Evolutionary conservation across 106 monocot genomes (phyloP).

Genomic region (Dendrobium catenatum): DNA sequence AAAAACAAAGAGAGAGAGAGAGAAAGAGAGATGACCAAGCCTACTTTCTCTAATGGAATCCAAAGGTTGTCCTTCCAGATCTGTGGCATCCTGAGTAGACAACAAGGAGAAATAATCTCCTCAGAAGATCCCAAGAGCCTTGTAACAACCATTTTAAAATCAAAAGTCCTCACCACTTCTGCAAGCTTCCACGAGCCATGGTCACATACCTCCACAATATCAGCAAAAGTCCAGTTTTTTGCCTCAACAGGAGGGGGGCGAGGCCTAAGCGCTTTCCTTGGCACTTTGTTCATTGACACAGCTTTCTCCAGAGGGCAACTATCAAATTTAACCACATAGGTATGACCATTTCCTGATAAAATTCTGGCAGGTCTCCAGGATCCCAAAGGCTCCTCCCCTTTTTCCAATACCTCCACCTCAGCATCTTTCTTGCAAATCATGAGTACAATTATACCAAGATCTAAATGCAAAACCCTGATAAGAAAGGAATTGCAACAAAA

Average conservation of each 20-base stretch:
- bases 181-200: slow-evolving; percentile 1
- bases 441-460: background rate
- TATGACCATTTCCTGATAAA: background rate
- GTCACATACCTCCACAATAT: background rate
- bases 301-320: background rate
- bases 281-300: background rate
- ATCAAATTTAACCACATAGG: background rate
- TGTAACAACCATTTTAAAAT: background rate
- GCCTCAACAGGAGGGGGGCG: background rate
- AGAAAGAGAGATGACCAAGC: background rate
- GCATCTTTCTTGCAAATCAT: slow-evolving; percentile 4
- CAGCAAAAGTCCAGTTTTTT: background rate
- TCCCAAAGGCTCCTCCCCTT: background rate
- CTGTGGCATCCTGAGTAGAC: background rate
- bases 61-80: slow-evolving; percentile 2
- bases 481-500: background rate
- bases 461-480: background rate
- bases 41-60: background rate
- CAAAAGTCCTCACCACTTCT: background rate
- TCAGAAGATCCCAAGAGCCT: background rate
- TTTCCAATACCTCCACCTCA: slow-evolving; percentile 8
- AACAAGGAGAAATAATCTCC: background rate
- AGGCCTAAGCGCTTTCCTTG: slow-evolving; percentile 7
- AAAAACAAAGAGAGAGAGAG: background rate
- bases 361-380: slow-evolving; percentile 11